A percentile compares a stretch with the other conserved stretches of the same genome.
These are phyloP conservation scores for Syncephalastrum monosporum DNA, from an alignment of 371 early-diverging fungal species.

Conservation along the genomic window DNA sequence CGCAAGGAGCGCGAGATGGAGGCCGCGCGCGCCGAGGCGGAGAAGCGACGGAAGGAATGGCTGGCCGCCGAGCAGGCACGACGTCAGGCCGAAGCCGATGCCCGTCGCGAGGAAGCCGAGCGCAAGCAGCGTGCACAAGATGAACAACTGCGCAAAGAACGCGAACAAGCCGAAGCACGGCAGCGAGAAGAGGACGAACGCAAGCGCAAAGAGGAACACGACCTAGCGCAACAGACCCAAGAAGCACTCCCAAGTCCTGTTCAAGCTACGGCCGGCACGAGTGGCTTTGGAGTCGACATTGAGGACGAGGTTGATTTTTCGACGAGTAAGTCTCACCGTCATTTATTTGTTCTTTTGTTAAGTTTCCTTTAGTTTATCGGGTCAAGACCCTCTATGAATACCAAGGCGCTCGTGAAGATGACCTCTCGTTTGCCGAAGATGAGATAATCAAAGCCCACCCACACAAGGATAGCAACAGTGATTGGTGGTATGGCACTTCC, in stretches of 20 bases:
- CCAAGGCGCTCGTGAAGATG: constrained; percentile 46
- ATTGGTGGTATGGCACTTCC: constrained; percentile 52
- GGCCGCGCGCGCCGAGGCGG: constrained; percentile 28
- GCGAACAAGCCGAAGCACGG: constrained; percentile 10
- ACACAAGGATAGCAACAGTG: constrained; percentile 46
- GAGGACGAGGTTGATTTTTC: constrained; percentile 52
- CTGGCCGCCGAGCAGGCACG: constrained; percentile 18
- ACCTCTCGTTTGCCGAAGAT: constrained; percentile 43
- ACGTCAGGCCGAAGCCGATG: constrained; percentile 2
- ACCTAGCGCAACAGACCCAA: background rate
- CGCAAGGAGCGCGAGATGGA: constrained; percentile 29
- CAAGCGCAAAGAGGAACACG: no score
- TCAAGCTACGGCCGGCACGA: constrained; percentile 40
- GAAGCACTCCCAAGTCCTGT: constrained; percentile 5
- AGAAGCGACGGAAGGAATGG: constrained; percentile 31
- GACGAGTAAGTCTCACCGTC: constrained; percentile 26
- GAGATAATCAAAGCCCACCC: constrained; percentile 52
- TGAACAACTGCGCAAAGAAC: constrained; percentile 6
- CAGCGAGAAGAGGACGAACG: constrained; percentile 12
- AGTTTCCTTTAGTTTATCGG: constrained; percentile 31
- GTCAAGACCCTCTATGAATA: constrained; percentile 49
- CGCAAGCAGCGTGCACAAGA: constrained; percentile 5
- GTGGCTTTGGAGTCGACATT: constrained; percentile 44
- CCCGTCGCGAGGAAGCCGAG: constrained; percentile 5
- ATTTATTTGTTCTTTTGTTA: background rate